These are phyloP conservation scores for Epithemia pelagica DNA, from an alignment of 108 stramenopile genomes.

Conservation along the genomic window DNA sequence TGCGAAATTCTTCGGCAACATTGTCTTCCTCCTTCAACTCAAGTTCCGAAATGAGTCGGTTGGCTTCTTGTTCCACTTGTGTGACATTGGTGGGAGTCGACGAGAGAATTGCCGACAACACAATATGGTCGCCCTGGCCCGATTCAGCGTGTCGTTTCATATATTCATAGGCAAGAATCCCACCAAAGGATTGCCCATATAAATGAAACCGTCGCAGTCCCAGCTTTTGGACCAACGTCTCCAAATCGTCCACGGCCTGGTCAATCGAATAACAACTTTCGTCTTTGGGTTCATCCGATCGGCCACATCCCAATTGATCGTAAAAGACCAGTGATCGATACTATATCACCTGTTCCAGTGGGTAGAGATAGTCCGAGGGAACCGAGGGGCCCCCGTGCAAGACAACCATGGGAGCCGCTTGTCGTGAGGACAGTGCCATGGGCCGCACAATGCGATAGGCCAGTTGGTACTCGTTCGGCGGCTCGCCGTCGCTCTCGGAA, in stretches of 20 bases:
- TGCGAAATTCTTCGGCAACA: too few relatives aligned
- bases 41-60: constrained; percentile 17
- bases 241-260: constrained; percentile 37
- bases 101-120: constrained; percentile 38
- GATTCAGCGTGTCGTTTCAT: constrained; percentile 26
- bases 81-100: constrained; percentile 33
- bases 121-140: not conserved
- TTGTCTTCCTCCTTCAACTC: constrained; percentile 22
- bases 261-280: constrained; percentile 31
- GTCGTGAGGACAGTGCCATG: constrained; percentile 7
- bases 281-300: constrained; percentile 33
- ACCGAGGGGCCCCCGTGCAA: constrained; percentile 62
- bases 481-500: too few relatives aligned
- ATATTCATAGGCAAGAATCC: constrained; percentile 61
- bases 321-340: constrained; percentile 53
- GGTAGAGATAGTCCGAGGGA: constrained; percentile 54
- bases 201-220: constrained; percentile 47
- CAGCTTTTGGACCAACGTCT: constrained; percentile 33
- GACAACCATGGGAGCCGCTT: constrained; percentile 33
- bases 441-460: constrained; percentile 7
- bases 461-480: constrained; percentile 2
- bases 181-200: constrained; percentile 60
- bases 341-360: constrained; percentile 34
- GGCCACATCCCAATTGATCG: constrained; percentile 69
- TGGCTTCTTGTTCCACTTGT: constrained; percentile 23